Evolutionary conservation across 176 grass and related monocot species (phyloP).

Genomic region (Hyparrhenia diplandra): DNA sequence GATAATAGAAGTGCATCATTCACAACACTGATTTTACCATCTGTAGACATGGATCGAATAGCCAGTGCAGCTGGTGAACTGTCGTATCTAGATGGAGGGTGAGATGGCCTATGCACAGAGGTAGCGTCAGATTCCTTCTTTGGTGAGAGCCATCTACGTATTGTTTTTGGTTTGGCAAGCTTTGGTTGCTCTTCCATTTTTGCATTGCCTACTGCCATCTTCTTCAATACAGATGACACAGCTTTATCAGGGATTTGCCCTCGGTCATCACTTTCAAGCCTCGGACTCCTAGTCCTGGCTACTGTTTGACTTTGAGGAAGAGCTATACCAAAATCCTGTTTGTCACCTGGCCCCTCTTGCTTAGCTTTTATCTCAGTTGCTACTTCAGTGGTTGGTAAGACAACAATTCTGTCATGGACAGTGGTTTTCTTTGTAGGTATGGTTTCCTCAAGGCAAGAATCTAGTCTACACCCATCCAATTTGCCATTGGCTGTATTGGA

Average conservation of each 20-base stretch:
- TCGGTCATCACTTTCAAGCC: conserved; percentile 31
- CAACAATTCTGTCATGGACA: conserved; percentile 47
- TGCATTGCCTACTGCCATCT: conserved; percentile 47
- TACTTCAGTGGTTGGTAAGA: conserved; percentile 44
- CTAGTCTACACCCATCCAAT: conserved; percentile 26
- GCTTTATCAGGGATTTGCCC: conserved; percentile 52
- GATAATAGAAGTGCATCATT: conserved; percentile 14
- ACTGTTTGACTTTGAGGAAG: conserved; percentile 53
- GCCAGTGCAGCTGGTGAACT: conserved; percentile 80
- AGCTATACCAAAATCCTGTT: conserved; percentile 27
- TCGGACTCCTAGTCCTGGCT: conserved; percentile 37
- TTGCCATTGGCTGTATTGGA: conserved; percentile 25
- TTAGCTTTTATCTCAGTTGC: conserved; percentile 48
- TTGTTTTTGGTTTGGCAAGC: conserved; percentile 45
- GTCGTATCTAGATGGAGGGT: conserved; percentile 81
- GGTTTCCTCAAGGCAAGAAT: conserved; percentile 23
- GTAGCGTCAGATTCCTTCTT: conserved; percentile 63
- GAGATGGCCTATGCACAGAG: conserved; percentile 59
- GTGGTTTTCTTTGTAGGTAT: conserved; percentile 31
- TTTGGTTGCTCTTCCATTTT: conserved; percentile 43
- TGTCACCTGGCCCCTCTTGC: conserved; percentile 32
- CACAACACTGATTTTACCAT: conserved; percentile 27
- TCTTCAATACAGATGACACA: conserved; percentile 45
- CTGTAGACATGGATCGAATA: conserved; percentile 47
- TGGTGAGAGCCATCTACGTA: conserved; percentile 72